A percentile compares a stretch with the other conserved stretches of the same genome.
Evolutionary conservation across 441 rosid species (phyloP).

Genomic region (Viola pubescens): DNA sequence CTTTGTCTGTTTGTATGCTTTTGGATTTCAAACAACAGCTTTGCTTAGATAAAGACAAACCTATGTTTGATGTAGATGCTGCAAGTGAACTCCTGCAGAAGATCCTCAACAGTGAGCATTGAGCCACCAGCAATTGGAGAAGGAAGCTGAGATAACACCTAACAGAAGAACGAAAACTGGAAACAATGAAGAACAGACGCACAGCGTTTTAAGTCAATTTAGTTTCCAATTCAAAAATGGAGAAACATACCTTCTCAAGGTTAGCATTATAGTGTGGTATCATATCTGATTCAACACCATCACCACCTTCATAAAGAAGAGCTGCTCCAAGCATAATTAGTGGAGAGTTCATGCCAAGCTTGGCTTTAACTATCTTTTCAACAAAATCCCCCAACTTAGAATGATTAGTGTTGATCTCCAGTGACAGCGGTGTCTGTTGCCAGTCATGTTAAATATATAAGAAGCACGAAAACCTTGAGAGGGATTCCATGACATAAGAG

Average conservation of each 20-base stretch:
- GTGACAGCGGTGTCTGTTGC: conserved; percentile 65
- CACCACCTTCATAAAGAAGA: conserved; percentile 94
- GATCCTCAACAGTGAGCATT: conserved; percentile 73
- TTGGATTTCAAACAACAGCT: not conserved
- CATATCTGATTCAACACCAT: conserved; percentile 84
- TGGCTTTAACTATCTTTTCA: conserved; percentile 85
- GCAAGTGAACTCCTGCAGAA: conserved; percentile 85
- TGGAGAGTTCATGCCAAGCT: conserved; percentile 91
- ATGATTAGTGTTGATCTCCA: conserved; percentile 69
- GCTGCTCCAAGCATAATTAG: conserved; percentile 68
- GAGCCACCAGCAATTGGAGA: conserved; percentile 69
- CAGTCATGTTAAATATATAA: conserved; percentile 16
- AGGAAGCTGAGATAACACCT: conserved; percentile 79
- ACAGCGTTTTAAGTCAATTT: conserved; percentile 1
- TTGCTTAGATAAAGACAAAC: conserved; percentile 28
- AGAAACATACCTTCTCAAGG: conserved; percentile 71
- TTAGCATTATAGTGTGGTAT: conserved; percentile 71
- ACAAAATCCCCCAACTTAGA: conserved; percentile 85
- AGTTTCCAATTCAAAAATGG: not conserved
- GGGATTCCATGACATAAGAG: conserved; percentile 9
- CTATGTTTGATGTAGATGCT: conserved; percentile 77
- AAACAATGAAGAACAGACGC: not conserved
- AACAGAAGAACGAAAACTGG: conserved; percentile 9
- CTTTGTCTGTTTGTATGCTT: too few relatives aligned
- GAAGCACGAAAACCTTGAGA: conserved; percentile 15